A percentile compares a stretch with the other conserved stretches of the same genome.
Evolutionary conservation across 2,329 filamentous ascomycete species (phyloP).

Genomic region (Chrysoporthe cubensis): DNA sequence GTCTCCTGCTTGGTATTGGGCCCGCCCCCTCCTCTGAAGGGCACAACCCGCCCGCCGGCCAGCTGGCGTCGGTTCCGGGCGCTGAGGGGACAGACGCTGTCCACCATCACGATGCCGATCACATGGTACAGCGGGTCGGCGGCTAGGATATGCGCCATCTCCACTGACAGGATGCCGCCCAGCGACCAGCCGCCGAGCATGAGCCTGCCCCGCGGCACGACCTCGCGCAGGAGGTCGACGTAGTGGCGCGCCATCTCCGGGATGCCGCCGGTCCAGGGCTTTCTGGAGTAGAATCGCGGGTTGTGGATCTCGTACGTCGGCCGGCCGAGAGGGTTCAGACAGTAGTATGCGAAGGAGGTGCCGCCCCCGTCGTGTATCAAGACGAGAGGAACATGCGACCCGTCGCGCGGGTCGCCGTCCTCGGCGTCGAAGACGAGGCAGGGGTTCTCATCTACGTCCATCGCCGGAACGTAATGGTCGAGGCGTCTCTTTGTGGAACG

Average conservation of each 20-base stretch:
- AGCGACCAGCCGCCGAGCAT: constrained; percentile 64
- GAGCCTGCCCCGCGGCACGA: constrained; percentile 45
- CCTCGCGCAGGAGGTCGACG: constrained; percentile 46
- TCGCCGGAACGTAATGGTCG: neutral
- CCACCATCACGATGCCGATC: constrained; percentile 56
- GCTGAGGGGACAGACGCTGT: constrained; percentile 47
- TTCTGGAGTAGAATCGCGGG: constrained; percentile 52
- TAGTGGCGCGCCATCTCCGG: constrained; percentile 59
- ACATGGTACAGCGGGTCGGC: constrained; percentile 44
- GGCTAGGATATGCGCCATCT: constrained; percentile 51
- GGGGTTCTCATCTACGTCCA: constrained; percentile 24
- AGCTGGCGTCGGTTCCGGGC: neutral
- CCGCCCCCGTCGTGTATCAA: constrained; percentile 66
- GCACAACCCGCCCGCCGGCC: constrained; percentile 35
- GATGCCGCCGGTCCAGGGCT: constrained; percentile 55
- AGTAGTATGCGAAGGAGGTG: constrained; percentile 62
- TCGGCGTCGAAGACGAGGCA: constrained; percentile 24
- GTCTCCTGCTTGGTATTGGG: constrained; percentile 37
- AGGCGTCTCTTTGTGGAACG: no score
- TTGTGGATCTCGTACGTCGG: constrained; percentile 59
- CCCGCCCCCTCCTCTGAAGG: constrained; percentile 35
- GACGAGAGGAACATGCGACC: constrained; percentile 47
- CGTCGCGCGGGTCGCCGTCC: constrained; percentile 16
- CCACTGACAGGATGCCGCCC: constrained; percentile 55
- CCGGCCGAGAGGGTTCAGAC: constrained; percentile 53